Evolutionary conservation across 1,139 yeast species (phyloP), one percentile per base, ranked within the genome.

Genomic region (Sugiyamaella novakii): DNA sequence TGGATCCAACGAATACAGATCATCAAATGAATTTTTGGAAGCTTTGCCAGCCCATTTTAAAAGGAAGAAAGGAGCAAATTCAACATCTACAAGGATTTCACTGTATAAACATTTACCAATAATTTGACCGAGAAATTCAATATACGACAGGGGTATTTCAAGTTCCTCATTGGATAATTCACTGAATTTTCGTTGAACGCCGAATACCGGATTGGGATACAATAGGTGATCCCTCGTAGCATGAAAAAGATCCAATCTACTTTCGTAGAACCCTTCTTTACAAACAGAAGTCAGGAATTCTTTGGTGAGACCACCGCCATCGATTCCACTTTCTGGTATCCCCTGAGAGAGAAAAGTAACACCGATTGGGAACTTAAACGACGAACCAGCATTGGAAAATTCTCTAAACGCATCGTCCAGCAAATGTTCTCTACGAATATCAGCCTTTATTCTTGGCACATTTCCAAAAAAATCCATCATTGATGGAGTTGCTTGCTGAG

Each of bases 291-390:
- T 88, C 49, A 92, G 70, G 57, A 92, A 83, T 61, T 92, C 98
- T 64, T 92, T 91, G 0, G 98, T 91, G 18, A 92, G 73, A 1
- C 98, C 98, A 8, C 98, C 98, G 3, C 98, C 98, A 67, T 92
- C 98, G 47, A 92, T 84, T 1, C 98, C 98, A 0, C 86, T 92
- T 60, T 86, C 95, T 37, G 73, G 78, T 22, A 78, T 80, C 0
- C 95, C 96, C 52, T 83, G 79, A 61, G 87, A 86, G 44, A 71
- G 72, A 60, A 92, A 89, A 5, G 77, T 75, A 2, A 92, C 89
- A 1, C 78, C 72, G 12, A 91, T 67, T 30, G 73, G 75, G 19
- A 76, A 65, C 60, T 85, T 87, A 64, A 92, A 78, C 5, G 70
- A 64, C 0, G 81, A 79, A 15, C 50, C 49, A n/a, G 72, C 58